Base-by-base conservation (phyloP, 305 asterid genomes). In the Fraxinus latifolia region DNA sequence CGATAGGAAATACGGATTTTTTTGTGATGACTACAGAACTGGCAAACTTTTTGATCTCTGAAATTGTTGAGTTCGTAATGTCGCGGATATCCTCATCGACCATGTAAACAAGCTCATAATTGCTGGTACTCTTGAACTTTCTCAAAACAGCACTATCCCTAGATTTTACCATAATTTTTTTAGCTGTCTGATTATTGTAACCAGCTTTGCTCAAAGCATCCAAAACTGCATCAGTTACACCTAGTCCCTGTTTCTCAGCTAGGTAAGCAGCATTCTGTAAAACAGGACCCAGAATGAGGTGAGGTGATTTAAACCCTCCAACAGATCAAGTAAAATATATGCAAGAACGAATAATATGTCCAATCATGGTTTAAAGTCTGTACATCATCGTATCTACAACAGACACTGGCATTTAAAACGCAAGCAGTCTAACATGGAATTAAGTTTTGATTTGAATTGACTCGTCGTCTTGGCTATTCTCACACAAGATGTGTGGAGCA, bases 191-290 rank as follows among this genome's bases (percentile, higher is more conserved):
- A 77, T 86, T 87, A 74, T 79, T 88, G 79, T 83, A 89, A 47
- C 95, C 92, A 67, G 94, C 81, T 80, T 78, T 86, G 76, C 79
- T 87, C 83, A 95, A 82, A 74, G 92, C 84, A 19, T 84, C 90
- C 79, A 89, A 62, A 81, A 94, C 99, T n/a, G 91, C 96, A 80
- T 67, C 90, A 3, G 89, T 87, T 37, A 94, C 88, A 65, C 86
- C 93, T 39, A 94, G 87, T 72, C 99, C 97, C 83, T 88, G 93
- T 11, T 84, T 85, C 73, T 62, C 74, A 14, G 98, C 96, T 9
- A 95, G 90, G 89, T 92, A 93, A 77, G 90, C 93, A 37, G 96
- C 98, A 84, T 93, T 82, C 97, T 94, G 92, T 80, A 75, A 58
- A 77, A n/a, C 60, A 77, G 62, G 32, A 62, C 31, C 58, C 21